Percentiles rank a stretch among this genome's conserved stretches.
Evolutionary conservation across 257 asterid species (phyloP).

Genomic region (Cordia subcordata): DNA sequence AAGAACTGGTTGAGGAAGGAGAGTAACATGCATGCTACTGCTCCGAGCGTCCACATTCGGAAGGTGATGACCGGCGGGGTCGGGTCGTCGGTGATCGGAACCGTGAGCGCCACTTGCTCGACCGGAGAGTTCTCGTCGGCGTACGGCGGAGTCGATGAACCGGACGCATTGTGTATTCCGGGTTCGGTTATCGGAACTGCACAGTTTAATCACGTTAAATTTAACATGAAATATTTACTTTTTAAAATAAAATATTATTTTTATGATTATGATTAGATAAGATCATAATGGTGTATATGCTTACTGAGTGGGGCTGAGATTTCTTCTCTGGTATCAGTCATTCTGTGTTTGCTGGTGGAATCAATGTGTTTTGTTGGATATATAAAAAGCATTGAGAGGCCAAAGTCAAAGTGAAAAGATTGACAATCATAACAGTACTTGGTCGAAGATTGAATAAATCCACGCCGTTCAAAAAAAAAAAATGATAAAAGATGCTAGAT

Average conservation of each 20-base stretch:
- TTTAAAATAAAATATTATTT: too few relatives aligned
- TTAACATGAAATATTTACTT: too few relatives aligned
- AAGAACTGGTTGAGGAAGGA: constrained; percentile 92
- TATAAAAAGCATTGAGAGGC: too few relatives aligned
- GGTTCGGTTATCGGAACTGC: constrained; percentile 28
- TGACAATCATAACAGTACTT: background rate
- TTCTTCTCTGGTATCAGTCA: constrained; percentile 16
- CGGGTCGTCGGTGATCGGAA: constrained; percentile 59
- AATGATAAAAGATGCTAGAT: too few relatives aligned
- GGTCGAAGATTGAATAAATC: background rate
- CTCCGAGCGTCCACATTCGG: constrained; percentile 72
- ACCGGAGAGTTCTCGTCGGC: constrained; percentile 54
- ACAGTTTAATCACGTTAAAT: constrained; percentile 11
- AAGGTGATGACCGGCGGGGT: constrained; percentile 66
- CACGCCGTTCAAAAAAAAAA: constrained; percentile 3
- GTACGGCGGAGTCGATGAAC: constrained; percentile 10
- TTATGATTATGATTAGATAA: too few relatives aligned
- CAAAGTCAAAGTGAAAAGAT: too few relatives aligned
- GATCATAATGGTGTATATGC: background rate
- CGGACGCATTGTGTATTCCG: constrained; percentile 19
- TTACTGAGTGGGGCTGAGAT: constrained; percentile 32
- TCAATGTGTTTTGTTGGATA: background rate
- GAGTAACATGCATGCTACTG: constrained; percentile 57
- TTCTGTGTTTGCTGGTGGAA: background rate
- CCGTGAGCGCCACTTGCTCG: constrained; percentile 84